Percentiles rank a stretch among this genome's conserved stretches.
phyloP scores from a whole-genome alignment of 192 early-diverging fungal genomes.

The Rhizophlyctis rosea region DNA sequence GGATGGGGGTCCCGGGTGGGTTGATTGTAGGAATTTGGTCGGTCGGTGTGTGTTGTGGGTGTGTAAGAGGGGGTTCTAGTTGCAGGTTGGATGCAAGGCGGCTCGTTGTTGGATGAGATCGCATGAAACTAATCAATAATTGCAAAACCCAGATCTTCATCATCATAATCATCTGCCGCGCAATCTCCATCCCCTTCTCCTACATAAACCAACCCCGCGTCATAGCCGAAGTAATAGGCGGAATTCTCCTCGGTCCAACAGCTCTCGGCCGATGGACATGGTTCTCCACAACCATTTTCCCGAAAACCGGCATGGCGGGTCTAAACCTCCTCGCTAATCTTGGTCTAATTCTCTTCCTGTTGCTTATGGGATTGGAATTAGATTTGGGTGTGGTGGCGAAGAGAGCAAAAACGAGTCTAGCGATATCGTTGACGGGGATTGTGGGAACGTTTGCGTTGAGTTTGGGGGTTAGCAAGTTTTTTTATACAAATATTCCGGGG shows the following conservation, averaged over 20 bases:
- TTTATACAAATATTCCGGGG: constrained; percentile 41
- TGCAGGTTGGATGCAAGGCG: too few relatives aligned
- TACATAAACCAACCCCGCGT: constrained; percentile 77
- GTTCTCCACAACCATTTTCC: constrained; percentile 72
- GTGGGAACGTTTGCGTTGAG: constrained; percentile 75
- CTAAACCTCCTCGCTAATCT: constrained; percentile 78
- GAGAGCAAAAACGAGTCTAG: constrained; percentile 20
- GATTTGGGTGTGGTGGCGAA: constrained; percentile 30
- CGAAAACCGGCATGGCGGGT: constrained; percentile 48
- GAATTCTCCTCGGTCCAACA: constrained; percentile 85
- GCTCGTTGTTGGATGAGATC: too few relatives aligned
- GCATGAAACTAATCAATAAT: too few relatives aligned
- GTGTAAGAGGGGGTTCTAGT: too few relatives aligned
- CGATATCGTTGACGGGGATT: constrained; percentile 80
- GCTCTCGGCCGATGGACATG: constrained; percentile 70
- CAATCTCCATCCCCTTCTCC: constrained; percentile 59
- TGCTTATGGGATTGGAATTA: constrained; percentile 55
- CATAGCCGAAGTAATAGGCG: constrained; percentile 89
- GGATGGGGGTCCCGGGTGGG: too few relatives aligned
- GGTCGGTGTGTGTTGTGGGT: too few relatives aligned
- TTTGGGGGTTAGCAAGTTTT: constrained; percentile 56
- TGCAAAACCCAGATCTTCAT: constrained; percentile 62
- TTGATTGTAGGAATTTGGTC: too few relatives aligned
- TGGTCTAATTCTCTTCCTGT: constrained; percentile 86
- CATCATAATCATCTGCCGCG: constrained; percentile 63